Evolutionary conservation across 176 grass and related monocot genomes (phyloP).

Genomic region (Oryza punctata): DNA sequence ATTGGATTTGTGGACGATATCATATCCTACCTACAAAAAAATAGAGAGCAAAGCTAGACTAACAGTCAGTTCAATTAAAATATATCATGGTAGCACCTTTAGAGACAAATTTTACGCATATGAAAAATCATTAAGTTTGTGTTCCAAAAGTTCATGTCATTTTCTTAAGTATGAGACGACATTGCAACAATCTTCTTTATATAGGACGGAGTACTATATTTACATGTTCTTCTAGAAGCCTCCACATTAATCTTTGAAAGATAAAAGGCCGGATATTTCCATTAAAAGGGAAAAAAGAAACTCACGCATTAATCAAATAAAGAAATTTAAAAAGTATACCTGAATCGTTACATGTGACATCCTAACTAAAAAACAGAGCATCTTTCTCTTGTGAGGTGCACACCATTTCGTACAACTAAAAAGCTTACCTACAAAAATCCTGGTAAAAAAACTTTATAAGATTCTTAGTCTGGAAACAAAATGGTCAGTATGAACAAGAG

Average conservation of each 20-base stretch:
- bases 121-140: not conserved
- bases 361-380: not conserved
- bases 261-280: too few species aligned
- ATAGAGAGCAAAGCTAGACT: not conserved
- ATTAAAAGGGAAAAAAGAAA: not conserved
- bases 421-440: not conserved
- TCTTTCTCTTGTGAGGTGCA: not conserved
- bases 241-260: too few species aligned
- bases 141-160: not conserved
- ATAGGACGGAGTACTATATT: too few species aligned
- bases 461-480: constrained; percentile 1
- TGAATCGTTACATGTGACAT: not conserved
- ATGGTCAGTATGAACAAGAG: constrained; percentile 10
- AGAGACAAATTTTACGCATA: not conserved
- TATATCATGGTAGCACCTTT: not conserved
- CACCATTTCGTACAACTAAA: not conserved
- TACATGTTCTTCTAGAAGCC: too few species aligned
- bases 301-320: not conserved
- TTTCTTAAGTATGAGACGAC: not conserved
- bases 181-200: not conserved
- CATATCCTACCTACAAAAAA: not conserved
- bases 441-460: not conserved
- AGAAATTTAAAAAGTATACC: not conserved
- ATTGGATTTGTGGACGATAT: not conserved
- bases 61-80: not conserved